Percentiles rank a stretch among this genome's conserved stretches.
These are phyloP conservation scores for Ettlia oleoabundans DNA, from an alignment of 139 green algal species.

Conservation along the genomic window DNA sequence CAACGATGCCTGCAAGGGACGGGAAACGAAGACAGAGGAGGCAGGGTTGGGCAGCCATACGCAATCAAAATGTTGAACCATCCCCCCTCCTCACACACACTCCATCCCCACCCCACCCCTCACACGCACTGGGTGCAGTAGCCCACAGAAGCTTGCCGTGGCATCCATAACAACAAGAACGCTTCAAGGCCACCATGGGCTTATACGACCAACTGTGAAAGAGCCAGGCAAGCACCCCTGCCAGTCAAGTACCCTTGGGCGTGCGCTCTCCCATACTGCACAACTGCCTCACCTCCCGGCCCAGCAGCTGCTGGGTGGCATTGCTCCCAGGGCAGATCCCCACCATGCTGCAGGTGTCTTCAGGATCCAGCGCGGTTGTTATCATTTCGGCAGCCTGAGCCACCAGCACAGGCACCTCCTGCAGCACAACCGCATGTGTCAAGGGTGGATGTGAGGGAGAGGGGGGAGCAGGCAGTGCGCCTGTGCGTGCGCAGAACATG, in stretches of 20 bases:
- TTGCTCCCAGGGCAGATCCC: slow-evolving; percentile 34
- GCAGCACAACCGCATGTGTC: background rate
- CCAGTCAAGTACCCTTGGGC: too few relatives aligned
- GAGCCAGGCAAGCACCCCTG: too few relatives aligned
- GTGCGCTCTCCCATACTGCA: background rate
- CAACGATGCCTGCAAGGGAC: background rate
- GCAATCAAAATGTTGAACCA: too few relatives aligned
- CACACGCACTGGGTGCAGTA: too few relatives aligned
- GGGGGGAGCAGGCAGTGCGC: too few relatives aligned
- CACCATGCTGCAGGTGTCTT: slow-evolving; percentile 25
- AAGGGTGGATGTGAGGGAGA: background rate
- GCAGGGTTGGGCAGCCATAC: background rate
- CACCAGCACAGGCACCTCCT: slow-evolving; percentile 42
- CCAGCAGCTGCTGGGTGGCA: background rate
- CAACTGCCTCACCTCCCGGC: background rate
- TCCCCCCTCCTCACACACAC: too few relatives aligned
- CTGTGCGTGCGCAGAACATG: too few relatives aligned
- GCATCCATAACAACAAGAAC: background rate
- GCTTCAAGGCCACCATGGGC: background rate
- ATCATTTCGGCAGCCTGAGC: background rate
- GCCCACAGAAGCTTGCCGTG: too few relatives aligned
- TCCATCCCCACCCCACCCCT: too few relatives aligned
- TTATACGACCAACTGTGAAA: too few relatives aligned
- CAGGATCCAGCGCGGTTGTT: background rate
- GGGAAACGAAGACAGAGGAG: background rate